phyloP scores from a whole-genome alignment of 352 stramenopile genomes.

The Plasmopara viticola region DNA sequence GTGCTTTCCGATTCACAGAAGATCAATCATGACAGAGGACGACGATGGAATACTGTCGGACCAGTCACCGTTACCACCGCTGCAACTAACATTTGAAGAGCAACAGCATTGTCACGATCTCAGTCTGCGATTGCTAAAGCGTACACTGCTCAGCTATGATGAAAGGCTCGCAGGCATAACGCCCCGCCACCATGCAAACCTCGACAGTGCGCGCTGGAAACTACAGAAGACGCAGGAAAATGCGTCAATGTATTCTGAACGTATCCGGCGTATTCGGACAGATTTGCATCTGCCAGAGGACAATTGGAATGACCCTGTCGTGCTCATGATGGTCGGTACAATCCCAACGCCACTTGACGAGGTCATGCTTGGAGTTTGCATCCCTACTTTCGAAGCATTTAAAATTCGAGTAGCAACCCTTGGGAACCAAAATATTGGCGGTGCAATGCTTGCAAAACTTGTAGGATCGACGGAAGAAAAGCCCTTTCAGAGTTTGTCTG shows the following conservation, averaged over 20 bases:
- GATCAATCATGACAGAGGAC: conserved; percentile 14
- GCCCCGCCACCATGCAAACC: conserved; percentile 18
- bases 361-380: conserved; percentile 50
- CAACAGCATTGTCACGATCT: conserved; percentile 31
- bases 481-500: conserved; percentile 38
- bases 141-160: conserved; percentile 33
- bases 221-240: conserved; percentile 28
- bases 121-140: conserved; percentile 28
- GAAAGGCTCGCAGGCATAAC: conserved; percentile 19
- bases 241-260: conserved; percentile 30
- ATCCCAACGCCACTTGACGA: conserved; percentile 45
- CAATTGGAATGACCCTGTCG: conserved; percentile 22
- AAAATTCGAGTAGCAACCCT: conserved; percentile 26
- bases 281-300: conserved; percentile 28
- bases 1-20: conserved; percentile 1
- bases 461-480: conserved; percentile 29
- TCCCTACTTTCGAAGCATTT: conserved; percentile 36
- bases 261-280: conserved; percentile 17
- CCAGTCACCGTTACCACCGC: conserved; percentile 26
- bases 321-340: conserved; percentile 36
- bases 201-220: conserved; percentile 33
- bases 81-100: conserved; percentile 24
- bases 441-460: conserved; percentile 51
- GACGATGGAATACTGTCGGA: conserved; percentile 13
- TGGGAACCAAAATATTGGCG: conserved; percentile 22